Evolutionary conservation across 495 filamentous ascomycete genomes (phyloP), one percentile per base, ranked within the genome.

Genomic region (Aspergillus conjunctus): DNA sequence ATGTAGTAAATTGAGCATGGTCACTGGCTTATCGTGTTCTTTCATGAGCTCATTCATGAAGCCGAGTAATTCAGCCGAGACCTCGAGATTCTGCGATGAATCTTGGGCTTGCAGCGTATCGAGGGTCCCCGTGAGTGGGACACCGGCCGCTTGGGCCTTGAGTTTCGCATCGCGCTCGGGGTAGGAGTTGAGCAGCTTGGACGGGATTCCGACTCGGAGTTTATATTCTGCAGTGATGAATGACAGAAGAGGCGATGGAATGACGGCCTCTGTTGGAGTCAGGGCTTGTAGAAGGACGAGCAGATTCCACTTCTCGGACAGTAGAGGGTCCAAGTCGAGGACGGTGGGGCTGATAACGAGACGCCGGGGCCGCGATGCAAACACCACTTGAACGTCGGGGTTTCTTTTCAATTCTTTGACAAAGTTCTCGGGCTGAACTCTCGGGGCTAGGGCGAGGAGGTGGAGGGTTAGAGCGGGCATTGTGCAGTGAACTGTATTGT

Each of bases 1-100:
- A 57, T 85, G 78, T 7, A 89, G 76, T n/a, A 88, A 73, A 57
- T 88, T 89, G n/a, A 88, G 71, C 86, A 88, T 88, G 2, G 82
- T 84, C 4, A 88, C 83, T 0, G 87, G 81, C 9, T 80, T 78
- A 8, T 66, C 44, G 18, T 75, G 71, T 30, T 64, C 68, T 46
- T 59, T 54, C 3, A 58, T 62, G 18, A 73, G 64, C 30, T 43
- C 14, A 3, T 68, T 58, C 69, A 86, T 82, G 76, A 83, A 88
- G 10, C 66, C 50, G 5, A 71, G 63, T 1, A 88, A 73, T n/a
- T 83, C 76, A 1, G 72, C 68, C 12, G 77, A 78, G 14, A 86
- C 66, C 66, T 87, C 83, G 0, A 88, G 78, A 18, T 75, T 76
- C 65, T 87, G 85, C 0, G 80, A 66, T 0, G 78, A 77, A 6